A percentile compares a stretch with the other conserved stretches of the same genome.
These are phyloP conservation scores for Polyporus tsugae DNA, from an alignment of 1,284 basidiomycete species.

Conservation along the genomic window DNA sequence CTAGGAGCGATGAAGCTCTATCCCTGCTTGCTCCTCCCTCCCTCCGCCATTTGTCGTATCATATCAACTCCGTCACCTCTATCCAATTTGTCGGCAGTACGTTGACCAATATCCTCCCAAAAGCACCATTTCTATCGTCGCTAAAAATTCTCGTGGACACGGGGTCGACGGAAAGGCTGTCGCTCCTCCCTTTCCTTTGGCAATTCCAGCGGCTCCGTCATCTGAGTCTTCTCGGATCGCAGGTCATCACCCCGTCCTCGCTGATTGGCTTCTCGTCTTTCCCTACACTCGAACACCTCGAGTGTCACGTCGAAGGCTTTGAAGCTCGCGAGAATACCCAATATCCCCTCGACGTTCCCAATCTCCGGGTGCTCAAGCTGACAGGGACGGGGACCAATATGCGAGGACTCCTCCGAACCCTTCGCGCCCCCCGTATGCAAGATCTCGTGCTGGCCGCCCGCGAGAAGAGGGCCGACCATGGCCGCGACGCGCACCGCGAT, in stretches of 20 bases:
- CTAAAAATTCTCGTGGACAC: background rate
- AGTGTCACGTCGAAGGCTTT: background rate
- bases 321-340: background rate
- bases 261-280: background rate
- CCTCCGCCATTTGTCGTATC: background rate
- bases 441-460: background rate
- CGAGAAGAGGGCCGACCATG: background rate
- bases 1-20: background rate
- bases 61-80: background rate
- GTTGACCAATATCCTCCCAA: background rate
- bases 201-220: background rate
- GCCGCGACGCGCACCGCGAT: background rate
- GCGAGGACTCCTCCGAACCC: background rate
- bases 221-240: constrained; percentile 3
- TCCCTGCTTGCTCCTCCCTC: background rate
- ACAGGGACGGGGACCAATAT: background rate
- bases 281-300: background rate
- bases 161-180: background rate
- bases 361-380: background rate
- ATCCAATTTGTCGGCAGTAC: background rate
- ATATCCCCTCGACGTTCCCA: background rate
- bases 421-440: background rate
- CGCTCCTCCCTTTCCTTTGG: constrained; percentile 3
- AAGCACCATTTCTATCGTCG: background rate
- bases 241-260: background rate